These are phyloP conservation scores for Polyporus arcularius DNA, from an alignment of 768 basidiomycete genomes.

Conservation along the genomic window DNA sequence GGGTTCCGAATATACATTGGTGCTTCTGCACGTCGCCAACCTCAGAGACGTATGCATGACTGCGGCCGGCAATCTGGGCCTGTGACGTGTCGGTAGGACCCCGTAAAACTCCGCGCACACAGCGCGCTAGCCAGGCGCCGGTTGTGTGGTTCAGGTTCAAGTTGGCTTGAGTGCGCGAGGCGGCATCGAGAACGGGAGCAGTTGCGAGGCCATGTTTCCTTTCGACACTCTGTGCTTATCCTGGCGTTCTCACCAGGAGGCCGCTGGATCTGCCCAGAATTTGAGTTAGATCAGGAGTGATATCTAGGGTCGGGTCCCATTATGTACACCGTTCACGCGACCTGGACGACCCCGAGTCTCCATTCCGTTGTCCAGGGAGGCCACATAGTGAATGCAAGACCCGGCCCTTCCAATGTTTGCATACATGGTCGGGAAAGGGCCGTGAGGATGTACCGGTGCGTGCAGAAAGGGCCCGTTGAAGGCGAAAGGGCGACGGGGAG, in stretches of 20 bases:
- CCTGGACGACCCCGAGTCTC: constrained; percentile 14
- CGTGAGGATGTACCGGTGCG: background rate
- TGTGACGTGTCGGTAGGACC: constrained; percentile 12
- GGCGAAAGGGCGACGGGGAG: background rate
- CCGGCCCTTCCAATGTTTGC: background rate
- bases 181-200: background rate
- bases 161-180: background rate
- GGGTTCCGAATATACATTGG: background rate
- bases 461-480: background rate
- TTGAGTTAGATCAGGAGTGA: constrained; percentile 20
- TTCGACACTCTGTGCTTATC: background rate
- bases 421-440: background rate
- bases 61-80: constrained; percentile 9
- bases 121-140: constrained; percentile 4
- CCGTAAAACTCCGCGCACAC: constrained; percentile 1
- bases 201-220: background rate
- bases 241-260: background rate
- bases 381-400: background rate
- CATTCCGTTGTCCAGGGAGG: constrained; percentile 12
- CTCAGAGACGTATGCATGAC: background rate
- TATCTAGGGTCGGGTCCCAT: constrained; percentile 20
- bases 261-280: background rate
- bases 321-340: constrained; percentile 21
- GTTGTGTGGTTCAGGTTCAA: background rate
- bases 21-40: constrained; percentile 1